Conservation (phyloP, 306 rosid genomes). For the Sophora flavescens region DNA sequence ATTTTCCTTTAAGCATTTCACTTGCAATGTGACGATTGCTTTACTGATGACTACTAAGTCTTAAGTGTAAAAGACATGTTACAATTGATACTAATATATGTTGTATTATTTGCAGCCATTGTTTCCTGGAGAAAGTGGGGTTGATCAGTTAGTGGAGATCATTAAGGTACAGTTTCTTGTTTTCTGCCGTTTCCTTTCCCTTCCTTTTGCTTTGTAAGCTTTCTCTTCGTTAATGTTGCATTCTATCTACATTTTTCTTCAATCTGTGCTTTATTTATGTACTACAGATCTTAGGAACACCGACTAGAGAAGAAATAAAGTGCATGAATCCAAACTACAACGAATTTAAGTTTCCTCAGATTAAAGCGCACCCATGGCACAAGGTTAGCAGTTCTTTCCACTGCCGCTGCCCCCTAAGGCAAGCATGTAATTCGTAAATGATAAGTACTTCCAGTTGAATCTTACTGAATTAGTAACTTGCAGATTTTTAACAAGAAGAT, state of each 20-base stretch:
- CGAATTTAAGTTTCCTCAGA: slow-evolving; percentile 92
- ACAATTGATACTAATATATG: slow-evolving; percentile 42
- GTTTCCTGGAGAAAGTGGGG: slow-evolving; percentile 98
- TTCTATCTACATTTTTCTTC: slow-evolving; percentile 30
- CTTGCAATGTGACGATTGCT: background rate
- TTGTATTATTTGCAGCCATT: slow-evolving; percentile 73
- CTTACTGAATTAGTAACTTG: slow-evolving; percentile 40
- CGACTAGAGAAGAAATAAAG: slow-evolving; percentile 93
- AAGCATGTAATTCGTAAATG: slow-evolving; percentile 1
- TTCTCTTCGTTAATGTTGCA: slow-evolving; percentile 38
- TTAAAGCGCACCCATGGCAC: slow-evolving; percentile 98
- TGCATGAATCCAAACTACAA: slow-evolving; percentile 97
- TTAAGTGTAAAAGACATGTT: background rate
- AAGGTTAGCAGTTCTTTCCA: slow-evolving; percentile 61
- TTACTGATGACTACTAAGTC: background rate
- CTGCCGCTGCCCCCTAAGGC: background rate
- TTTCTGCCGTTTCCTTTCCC: background rate
- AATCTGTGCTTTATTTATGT: slow-evolving; percentile 32
- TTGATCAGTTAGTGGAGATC: slow-evolving; percentile 97
- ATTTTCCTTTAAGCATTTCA: background rate
- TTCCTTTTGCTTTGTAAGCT: background rate
- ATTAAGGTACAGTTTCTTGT: slow-evolving; percentile 68
- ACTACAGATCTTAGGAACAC: slow-evolving; percentile 80
- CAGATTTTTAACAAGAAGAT: slow-evolving; percentile 88
- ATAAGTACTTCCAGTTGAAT: slow-evolving; percentile 7